phyloP scores from a whole-genome alignment of 2,329 filamentous ascomycete species.

The Fusarium sp. region DNA sequence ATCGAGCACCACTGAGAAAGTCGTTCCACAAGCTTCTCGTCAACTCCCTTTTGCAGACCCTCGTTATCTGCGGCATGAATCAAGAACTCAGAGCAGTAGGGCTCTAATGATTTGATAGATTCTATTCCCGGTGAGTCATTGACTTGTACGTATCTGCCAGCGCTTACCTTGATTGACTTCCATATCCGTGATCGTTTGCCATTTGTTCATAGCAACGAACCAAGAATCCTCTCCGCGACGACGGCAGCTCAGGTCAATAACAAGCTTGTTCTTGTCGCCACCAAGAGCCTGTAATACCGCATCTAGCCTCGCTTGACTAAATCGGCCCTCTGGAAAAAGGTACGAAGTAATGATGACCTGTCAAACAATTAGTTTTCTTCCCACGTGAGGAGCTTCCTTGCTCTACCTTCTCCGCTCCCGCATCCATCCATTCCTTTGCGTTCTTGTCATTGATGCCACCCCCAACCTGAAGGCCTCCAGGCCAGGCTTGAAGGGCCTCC shows the following conservation, averaged over 20 bases:
- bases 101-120: conserved; percentile 83
- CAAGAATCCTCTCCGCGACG: conserved; percentile 77
- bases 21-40: conserved; percentile 82
- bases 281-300: conserved; percentile 79
- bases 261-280: conserved; percentile 82
- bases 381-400: background rate
- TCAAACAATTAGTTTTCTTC: conserved; percentile 38
- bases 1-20: conserved; percentile 89
- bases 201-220: conserved; percentile 99
- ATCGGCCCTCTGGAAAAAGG: conserved; percentile 86
- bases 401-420: conserved; percentile 86
- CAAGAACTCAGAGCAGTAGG: conserved; percentile 95
- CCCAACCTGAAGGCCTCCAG: conserved; percentile 84
- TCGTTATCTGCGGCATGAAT: conserved; percentile 98
- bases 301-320: conserved; percentile 81
- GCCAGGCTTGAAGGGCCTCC: conserved; percentile 84
- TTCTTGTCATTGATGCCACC: conserved; percentile 93
- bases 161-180: conserved; percentile 83
- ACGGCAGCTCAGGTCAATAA: conserved; percentile 95
- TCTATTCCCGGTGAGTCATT: conserved; percentile 62
- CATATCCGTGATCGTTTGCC: conserved; percentile 98
- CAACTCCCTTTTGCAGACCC: conserved; percentile 90
- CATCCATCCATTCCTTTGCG: conserved; percentile 85
- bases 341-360: conserved; percentile 98
- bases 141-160: background rate